A percentile compares a stretch with the other conserved stretches of the same genome.
Conservation (phyloP, 2,329 filamentous ascomycete genomes). For the Ophiosphaerella korrae region DNA sequence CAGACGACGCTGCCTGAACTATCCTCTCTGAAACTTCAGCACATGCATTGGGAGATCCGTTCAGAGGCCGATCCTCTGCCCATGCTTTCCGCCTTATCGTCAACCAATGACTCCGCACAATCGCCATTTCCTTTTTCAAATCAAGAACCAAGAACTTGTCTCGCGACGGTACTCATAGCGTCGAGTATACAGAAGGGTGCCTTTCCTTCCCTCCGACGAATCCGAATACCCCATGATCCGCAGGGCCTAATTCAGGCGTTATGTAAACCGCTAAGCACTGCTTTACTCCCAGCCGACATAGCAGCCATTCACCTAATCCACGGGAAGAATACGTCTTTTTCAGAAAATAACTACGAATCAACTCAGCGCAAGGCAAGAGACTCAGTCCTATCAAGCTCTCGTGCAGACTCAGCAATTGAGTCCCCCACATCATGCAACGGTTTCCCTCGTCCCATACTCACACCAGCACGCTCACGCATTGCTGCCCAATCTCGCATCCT, state of each 20-base stretch:
- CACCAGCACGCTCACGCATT: slow-evolving; percentile 62
- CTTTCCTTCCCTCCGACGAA: slow-evolving; percentile 64
- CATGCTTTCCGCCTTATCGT: slow-evolving; percentile 9
- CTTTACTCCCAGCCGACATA: slow-evolving; percentile 54
- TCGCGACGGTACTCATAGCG: slow-evolving; percentile 67
- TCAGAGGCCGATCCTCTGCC: slow-evolving; percentile 32
- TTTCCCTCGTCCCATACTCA: slow-evolving; percentile 22
- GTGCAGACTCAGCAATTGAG: slow-evolving; percentile 28
- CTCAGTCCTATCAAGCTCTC: slow-evolving; percentile 6
- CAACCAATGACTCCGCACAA: background rate
- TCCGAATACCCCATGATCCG: slow-evolving; percentile 72
- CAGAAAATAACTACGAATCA: slow-evolving; percentile 6
- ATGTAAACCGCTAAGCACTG: slow-evolving; percentile 65
- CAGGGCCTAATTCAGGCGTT: slow-evolving; percentile 71
- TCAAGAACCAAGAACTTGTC: slow-evolving; percentile 52
- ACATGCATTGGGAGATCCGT: slow-evolving; percentile 65
- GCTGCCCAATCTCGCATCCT: slow-evolving; percentile 71
- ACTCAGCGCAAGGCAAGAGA: background rate
- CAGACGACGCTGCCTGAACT: slow-evolving; percentile 52
- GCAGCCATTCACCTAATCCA: background rate
- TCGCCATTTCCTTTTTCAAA: slow-evolving; percentile 24
- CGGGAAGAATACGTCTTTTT: background rate
- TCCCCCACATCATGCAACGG: slow-evolving; percentile 10
- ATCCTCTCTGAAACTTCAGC: slow-evolving; percentile 55
- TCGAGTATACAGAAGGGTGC: slow-evolving; percentile 64